phyloP scores from a whole-genome alignment of 495 filamentous ascomycete genomes.

The Friedmanniomyces simplex region DNA sequence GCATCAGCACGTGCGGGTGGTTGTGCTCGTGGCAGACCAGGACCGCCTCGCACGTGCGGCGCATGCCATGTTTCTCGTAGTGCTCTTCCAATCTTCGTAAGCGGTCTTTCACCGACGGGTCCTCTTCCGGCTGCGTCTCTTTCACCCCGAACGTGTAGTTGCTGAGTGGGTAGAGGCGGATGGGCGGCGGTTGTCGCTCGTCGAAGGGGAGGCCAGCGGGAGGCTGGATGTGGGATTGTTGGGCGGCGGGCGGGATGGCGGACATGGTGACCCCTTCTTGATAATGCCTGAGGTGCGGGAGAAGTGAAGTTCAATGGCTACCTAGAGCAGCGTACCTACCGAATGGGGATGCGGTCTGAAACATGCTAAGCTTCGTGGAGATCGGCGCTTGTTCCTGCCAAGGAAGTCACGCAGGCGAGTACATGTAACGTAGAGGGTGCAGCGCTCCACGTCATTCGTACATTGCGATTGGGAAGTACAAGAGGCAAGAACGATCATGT shows the following conservation, averaged over 20 bases:
- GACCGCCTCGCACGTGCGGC: slow-evolving; percentile 90
- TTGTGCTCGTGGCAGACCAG: slow-evolving; percentile 98
- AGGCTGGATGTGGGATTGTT: slow-evolving; percentile 27
- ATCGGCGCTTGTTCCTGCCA: neutral
- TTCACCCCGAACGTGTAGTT: slow-evolving; percentile 99
- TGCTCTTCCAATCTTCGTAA: slow-evolving; percentile 90
- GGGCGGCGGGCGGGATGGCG: slow-evolving; percentile 26
- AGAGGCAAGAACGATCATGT: no score
- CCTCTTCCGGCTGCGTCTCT: slow-evolving; percentile 94
- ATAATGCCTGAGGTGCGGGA: neutral
- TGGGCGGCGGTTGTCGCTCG: slow-evolving; percentile 76
- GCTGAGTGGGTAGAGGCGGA: slow-evolving; percentile 87
- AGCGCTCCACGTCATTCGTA: no score
- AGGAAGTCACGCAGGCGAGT: neutral
- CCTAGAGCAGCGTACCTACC: no score
- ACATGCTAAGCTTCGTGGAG: neutral
- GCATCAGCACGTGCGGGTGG: slow-evolving; percentile 94
- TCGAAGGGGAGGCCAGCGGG: slow-evolving; percentile 58
- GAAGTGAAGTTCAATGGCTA: no score
- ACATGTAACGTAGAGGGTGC: neutral
- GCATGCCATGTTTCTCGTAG: slow-evolving; percentile 86
- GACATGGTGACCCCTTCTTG: no score
- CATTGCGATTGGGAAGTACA: no score
- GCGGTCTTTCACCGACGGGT: slow-evolving; percentile 85
- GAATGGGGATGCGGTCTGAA: no score